These are phyloP conservation scores for Beauveria varroae DNA, from an alignment of 2,329 filamentous ascomycete genomes.

Conservation along the genomic window DNA sequence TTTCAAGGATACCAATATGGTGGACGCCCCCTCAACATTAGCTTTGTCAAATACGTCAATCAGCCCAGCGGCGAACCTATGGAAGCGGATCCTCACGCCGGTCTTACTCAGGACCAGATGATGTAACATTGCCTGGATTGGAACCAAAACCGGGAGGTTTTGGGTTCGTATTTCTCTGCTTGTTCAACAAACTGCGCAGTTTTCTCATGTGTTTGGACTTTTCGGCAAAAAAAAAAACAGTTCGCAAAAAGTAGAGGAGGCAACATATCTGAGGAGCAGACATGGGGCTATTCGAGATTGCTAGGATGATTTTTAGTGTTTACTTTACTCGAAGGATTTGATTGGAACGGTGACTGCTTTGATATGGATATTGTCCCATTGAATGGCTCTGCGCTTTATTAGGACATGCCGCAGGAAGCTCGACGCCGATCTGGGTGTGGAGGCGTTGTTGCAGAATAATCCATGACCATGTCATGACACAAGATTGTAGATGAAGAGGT, in stretches of 20 bases:
- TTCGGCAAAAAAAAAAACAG: neutral
- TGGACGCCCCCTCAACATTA: slow-evolving; percentile 84
- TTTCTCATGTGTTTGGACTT: neutral
- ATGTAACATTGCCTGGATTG: slow-evolving; percentile 52
- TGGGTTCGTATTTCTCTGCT: neutral
- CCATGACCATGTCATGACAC: neutral
- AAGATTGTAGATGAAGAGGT: neutral
- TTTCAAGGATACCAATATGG: slow-evolving; percentile 98
- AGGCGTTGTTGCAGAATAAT: neutral
- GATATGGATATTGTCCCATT: neutral
- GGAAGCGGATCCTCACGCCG: slow-evolving; percentile 70
- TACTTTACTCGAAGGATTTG: slow-evolving; percentile 10
- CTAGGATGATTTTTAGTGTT: slow-evolving; percentile 12
- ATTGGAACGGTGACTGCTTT: slow-evolving; percentile 9
- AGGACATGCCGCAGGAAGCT: neutral
- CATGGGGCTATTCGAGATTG: slow-evolving; percentile 2
- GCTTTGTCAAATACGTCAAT: slow-evolving; percentile 88
- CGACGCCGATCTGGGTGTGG: neutral
- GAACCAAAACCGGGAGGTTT: neutral
- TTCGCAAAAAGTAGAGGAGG: neutral
- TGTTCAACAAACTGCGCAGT: neutral
- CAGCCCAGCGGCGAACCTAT: slow-evolving; percentile 62
- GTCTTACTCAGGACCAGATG: slow-evolving; percentile 94
- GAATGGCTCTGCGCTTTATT: neutral
- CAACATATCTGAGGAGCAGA: neutral